Conservation (phyloP, 306 rosid species). For the Gastrolobium villosum region DNA sequence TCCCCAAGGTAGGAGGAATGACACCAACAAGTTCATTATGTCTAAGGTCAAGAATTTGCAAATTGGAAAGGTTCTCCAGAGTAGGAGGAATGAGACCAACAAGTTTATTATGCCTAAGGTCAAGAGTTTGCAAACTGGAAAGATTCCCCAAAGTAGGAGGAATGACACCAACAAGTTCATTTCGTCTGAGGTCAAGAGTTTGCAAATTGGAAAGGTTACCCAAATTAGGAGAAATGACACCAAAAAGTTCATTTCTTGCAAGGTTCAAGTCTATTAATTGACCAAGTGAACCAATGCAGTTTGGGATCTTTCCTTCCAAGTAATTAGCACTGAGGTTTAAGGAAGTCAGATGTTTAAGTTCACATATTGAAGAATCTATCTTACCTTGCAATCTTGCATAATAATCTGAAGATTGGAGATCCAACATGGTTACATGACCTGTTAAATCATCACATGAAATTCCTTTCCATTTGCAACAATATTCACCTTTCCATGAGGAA, state of each 20-base stretch:
- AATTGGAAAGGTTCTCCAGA: constrained; percentile 35
- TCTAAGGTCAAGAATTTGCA: constrained; percentile 10
- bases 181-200: background rate
- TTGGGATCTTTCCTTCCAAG: constrained; percentile 37
- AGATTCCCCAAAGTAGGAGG: constrained; percentile 32
- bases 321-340: background rate
- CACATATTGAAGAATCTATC: constrained; percentile 42
- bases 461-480: constrained; percentile 46
- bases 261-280: constrained; percentile 25
- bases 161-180: background rate
- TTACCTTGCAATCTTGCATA: background rate
- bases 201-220: constrained; percentile 41
- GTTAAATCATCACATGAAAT: constrained; percentile 43
- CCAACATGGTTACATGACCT: constrained; percentile 20
- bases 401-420: background rate
- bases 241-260: background rate
- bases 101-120: background rate
- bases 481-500: constrained; percentile 20
- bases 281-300: constrained; percentile 50
- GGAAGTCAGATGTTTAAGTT: constrained; percentile 32
- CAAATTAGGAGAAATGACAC: constrained; percentile 11
- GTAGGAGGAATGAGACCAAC: constrained; percentile 12
- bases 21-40: background rate
- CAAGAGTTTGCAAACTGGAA: constrained; percentile 31
- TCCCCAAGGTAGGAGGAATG: constrained; percentile 21